Evolutionary conservation across 2,329 filamentous ascomycete genomes (phyloP), one percentile per base, ranked within the genome.

Genomic region (Aspergillus pseudoglaucus): DNA sequence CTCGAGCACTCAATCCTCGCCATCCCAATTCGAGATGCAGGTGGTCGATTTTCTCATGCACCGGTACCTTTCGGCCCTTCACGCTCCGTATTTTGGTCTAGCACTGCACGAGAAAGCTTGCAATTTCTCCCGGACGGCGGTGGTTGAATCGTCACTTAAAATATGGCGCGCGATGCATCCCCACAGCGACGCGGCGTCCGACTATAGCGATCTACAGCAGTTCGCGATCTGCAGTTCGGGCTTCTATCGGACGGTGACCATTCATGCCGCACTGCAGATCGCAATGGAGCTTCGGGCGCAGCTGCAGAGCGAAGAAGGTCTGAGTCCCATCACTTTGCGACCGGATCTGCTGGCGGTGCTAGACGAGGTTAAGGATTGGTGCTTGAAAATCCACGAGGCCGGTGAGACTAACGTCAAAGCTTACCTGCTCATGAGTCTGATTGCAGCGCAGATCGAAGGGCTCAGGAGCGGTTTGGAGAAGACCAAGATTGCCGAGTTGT

Each of bases 351-450:
- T 67, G 8, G 49, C 56, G 1, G 47, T 59, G 1, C 4, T 81
- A 4, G 58, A 71, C 0, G 71, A 78, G 9, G 62, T 68, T 0
- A 69, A 65, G 33, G 43, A 44, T 0, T 79, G 73, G 72, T 56
- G 56, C 1, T 56, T 75, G 40, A 52, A 55, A 5, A 65, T 62
- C 7, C 64, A 81, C n/a, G 53, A 68, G 41, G 67, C 66, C 0
- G 79, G 77, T 1, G 77, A 81, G 59, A 80, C 77, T 0, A 82
- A 81, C 47, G 62, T 76, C 17, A 82, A 81, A 52, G 75, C 75
- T 0, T 74, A 74, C 37, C 43, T 82, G 15, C 66, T 80, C 10
- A 51, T 64, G 1, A 58, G 57, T 7, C 54, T 73, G 10, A 54
- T 77, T 1, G 54, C 54, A 4, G 66, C 69, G 0, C 69, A 79